phyloP scores from a whole-genome alignment of 108 stramenopile species.

The Mediolabrus comicus region DNA sequence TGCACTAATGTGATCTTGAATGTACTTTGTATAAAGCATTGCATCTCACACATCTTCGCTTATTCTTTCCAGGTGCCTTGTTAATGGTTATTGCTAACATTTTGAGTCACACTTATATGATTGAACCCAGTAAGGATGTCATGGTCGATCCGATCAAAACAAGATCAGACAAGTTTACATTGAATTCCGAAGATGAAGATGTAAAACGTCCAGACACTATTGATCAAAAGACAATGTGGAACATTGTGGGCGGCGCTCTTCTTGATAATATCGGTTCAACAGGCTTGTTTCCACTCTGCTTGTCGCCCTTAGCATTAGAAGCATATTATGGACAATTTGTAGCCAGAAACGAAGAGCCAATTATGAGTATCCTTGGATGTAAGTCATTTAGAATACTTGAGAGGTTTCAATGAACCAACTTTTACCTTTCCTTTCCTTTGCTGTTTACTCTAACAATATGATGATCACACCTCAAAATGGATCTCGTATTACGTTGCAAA shows the following conservation, averaged over 20 bases:
- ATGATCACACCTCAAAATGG: too few species aligned
- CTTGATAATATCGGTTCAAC: constrained; percentile 57
- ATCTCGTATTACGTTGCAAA: too few species aligned
- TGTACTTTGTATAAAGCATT: too few species aligned
- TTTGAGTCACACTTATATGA: constrained; percentile 18
- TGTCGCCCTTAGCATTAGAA: constrained; percentile 54
- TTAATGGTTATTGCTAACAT: constrained; percentile 29
- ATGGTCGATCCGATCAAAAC: neutral
- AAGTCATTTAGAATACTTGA: too few species aligned
- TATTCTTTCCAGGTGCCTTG: constrained; percentile 42
- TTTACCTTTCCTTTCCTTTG: too few species aligned
- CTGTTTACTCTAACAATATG: too few species aligned
- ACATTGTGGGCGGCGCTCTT: constrained; percentile 48
- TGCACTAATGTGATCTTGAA: too few species aligned
- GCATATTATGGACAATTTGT: constrained; percentile 38
- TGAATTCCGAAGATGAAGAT: constrained; percentile 30
- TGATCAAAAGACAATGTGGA: constrained; percentile 43
- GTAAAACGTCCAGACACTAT: constrained; percentile 35
- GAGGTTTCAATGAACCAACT: too few species aligned
- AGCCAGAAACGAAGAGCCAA: constrained; percentile 27
- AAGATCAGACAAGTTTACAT: neutral
- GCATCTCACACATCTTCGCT: too few species aligned
- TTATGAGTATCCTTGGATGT: constrained; percentile 44
- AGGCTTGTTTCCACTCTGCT: constrained; percentile 51
- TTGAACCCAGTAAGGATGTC: constrained; percentile 44